phyloP scores from a whole-genome alignment of 257 asterid genomes.

The Solanum appendiculatum region DNA sequence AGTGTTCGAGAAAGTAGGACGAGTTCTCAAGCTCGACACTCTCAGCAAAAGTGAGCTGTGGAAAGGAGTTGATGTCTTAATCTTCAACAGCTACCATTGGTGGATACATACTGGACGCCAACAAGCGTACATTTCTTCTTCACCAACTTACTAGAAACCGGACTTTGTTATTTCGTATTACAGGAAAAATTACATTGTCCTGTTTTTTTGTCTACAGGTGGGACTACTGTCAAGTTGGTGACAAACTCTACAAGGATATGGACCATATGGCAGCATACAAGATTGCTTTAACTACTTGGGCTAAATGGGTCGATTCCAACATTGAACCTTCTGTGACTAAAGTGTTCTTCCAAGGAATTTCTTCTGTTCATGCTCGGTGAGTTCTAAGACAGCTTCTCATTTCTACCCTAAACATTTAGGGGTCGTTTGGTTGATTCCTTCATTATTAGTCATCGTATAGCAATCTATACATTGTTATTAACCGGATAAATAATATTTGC shows the following conservation, averaged over 20 bases:
- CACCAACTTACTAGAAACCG: not conserved
- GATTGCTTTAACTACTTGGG: conserved; percentile 69
- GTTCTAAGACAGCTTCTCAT: not conserved
- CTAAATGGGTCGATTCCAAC: conserved; percentile 59
- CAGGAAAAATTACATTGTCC: not conserved
- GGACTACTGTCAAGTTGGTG: not conserved
- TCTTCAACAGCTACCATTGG: conserved; percentile 78
- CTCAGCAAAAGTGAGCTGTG: conserved; percentile 28
- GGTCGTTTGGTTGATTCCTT: not conserved
- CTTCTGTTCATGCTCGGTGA: conserved; percentile 54
- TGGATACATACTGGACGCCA: conserved; percentile 58
- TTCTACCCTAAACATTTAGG: not conserved
- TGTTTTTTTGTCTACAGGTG: not conserved
- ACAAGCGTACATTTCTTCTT: conserved; percentile 23
- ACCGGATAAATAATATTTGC: not conserved
- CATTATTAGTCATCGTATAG: no score
- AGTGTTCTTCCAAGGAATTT: conserved; percentile 70
- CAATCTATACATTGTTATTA: not conserved
- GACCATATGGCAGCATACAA: conserved; percentile 49
- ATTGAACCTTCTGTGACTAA: conserved; percentile 28
- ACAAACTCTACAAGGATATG: conserved; percentile 13
- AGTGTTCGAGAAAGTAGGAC: conserved; percentile 18
- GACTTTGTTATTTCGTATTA: not conserved
- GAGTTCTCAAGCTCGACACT: conserved; percentile 46
- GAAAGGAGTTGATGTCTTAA: conserved; percentile 34